A percentile compares a stretch with the other conserved stretches of the same genome.
Conservation (phyloP, 2,329 filamentous ascomycete genomes). For the Dactylellina haptotyla region DNA sequence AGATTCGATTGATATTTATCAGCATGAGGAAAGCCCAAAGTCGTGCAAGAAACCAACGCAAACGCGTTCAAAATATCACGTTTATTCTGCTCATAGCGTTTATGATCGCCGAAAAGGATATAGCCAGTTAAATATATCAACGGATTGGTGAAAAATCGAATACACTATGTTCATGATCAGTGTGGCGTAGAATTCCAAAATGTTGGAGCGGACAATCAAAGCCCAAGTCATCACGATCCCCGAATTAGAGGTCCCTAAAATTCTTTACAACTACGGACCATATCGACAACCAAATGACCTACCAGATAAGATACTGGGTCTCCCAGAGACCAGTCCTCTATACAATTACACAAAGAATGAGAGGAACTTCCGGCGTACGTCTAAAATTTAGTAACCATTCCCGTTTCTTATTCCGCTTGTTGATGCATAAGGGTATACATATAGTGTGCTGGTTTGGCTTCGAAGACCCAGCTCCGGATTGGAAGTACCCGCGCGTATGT, state of each 20-base stretch:
- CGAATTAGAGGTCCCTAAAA: neutral
- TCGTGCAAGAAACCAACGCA: slow-evolving; percentile 43
- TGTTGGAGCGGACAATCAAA: slow-evolving; percentile 14
- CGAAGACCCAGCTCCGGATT: slow-evolving; percentile 1
- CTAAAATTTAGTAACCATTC: neutral
- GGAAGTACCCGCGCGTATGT: slow-evolving; percentile 28
- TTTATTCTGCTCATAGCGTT: neutral
- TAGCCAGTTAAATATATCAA: too few relatives aligned
- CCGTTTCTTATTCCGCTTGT: neutral
- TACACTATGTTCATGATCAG: too few relatives aligned
- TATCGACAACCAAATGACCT: slow-evolving; percentile 12
- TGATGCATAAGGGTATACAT: too few relatives aligned
- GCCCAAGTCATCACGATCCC: slow-evolving; percentile 18
- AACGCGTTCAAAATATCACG: slow-evolving; percentile 44
- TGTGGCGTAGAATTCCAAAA: neutral
- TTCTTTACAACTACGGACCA: slow-evolving; percentile 21
- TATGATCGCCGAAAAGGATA: too few relatives aligned
- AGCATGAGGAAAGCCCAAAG: too few relatives aligned
- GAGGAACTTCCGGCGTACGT: slow-evolving; percentile 18
- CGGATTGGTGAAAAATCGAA: too few relatives aligned
- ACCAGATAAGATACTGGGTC: neutral
- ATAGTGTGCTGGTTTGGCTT: slow-evolving; percentile 37
- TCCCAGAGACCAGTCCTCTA: slow-evolving; percentile 22
- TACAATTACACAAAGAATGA: neutral
- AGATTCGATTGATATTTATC: too few relatives aligned